Percentiles rank a stretch among this genome's conserved stretches.
Evolutionary conservation across 2,329 filamentous ascomycete genomes (phyloP).

Genomic region (Clarireedia monteithiana): DNA sequence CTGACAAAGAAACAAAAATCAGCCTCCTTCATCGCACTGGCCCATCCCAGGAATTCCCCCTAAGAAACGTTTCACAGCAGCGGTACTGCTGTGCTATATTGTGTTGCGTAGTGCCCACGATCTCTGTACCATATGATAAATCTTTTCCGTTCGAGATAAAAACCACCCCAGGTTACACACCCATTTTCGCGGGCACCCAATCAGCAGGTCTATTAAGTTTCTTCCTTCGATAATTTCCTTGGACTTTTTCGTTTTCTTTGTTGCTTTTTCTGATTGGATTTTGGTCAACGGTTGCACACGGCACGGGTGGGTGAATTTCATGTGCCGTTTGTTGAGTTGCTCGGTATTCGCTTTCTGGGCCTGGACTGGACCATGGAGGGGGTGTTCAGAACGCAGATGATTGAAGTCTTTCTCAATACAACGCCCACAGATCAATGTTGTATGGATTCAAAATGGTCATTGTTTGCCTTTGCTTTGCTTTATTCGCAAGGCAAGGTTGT

Average conservation of each 20-base stretch:
- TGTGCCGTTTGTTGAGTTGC: neutral
- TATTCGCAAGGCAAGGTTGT: neutral
- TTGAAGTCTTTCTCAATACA: neutral
- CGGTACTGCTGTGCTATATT: slow-evolving; percentile 6
- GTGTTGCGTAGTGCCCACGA: slow-evolving; percentile 2
- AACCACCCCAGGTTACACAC: slow-evolving; percentile 6
- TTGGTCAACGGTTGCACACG: neutral
- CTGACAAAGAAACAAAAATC: neutral
- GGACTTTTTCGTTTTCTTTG: neutral
- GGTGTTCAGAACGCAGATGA: neutral
- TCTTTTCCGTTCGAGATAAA: slow-evolving; percentile 5
- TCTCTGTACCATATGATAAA: slow-evolving; percentile 11
- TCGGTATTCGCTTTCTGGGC: neutral
- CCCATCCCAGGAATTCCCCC: slow-evolving; percentile 1
- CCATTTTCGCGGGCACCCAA: neutral
- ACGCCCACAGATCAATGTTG: slow-evolving; percentile 1
- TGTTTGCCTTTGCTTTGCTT: neutral
- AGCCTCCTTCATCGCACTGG: neutral
- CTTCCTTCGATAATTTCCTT: neutral
- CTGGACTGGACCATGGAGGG: neutral
- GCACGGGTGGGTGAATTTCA: neutral
- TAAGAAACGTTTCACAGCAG: slow-evolving; percentile 5
- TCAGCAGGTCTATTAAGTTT: neutral
- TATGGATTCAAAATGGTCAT: neutral
- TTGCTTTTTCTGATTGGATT: neutral